Conservation (phyloP, 306 rosid species). For the Begonia fuchsioides region DNA sequence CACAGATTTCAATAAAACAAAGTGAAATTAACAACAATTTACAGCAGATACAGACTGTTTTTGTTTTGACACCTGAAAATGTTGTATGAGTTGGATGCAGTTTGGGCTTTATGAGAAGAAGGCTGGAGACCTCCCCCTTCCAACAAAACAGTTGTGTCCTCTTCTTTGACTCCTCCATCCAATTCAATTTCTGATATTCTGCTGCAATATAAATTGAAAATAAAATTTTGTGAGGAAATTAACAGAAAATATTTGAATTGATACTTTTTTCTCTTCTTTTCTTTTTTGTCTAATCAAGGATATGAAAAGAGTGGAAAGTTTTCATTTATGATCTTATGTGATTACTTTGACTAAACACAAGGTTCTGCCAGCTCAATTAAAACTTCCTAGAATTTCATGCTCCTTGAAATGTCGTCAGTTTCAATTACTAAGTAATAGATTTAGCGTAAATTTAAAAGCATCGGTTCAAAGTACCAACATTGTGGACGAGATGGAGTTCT, state of each 20-base stretch:
- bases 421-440: not conserved
- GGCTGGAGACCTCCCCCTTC: constrained; percentile 59
- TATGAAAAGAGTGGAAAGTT: too few relatives aligned
- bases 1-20: too few relatives aligned
- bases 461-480: constrained; percentile 28
- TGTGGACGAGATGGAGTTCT: constrained; percentile 40
- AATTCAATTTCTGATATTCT: constrained; percentile 59
- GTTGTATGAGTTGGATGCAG: constrained; percentile 26
- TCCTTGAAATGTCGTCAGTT: not conserved
- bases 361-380: too few relatives aligned
- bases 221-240: constrained; percentile 10
- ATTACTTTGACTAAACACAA: too few relatives aligned
- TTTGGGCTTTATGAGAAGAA: constrained; percentile 46
- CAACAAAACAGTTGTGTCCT: constrained; percentile 51
- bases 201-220: constrained; percentile 16
- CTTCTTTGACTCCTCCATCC: constrained; percentile 65
- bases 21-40: not conserved
- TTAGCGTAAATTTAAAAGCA: not conserved
- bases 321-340: not conserved
- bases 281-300: too few relatives aligned
- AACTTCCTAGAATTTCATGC: too few relatives aligned
- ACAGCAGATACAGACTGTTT: not conserved
- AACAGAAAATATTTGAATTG: too few relatives aligned
- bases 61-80: constrained; percentile 39
- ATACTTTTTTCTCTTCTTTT: too few relatives aligned